phyloP scores from a whole-genome alignment of 2,329 filamentous ascomycete species.

The Lojkania enalia region DNA sequence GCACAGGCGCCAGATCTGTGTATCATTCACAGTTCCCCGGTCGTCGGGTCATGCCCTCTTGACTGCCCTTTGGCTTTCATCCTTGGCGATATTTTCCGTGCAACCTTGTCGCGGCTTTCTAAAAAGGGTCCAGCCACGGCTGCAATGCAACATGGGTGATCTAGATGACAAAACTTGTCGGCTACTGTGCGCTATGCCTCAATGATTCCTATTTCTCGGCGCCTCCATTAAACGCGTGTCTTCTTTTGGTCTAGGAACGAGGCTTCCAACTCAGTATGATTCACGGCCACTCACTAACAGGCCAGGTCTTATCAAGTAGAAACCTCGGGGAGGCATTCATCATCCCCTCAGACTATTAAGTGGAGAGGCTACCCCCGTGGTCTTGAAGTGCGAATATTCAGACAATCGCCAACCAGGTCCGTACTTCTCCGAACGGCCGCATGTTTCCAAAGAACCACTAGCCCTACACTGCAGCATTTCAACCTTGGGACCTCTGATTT shows the following conservation, averaged over 20 bases:
- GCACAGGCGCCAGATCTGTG: conserved; percentile 35
- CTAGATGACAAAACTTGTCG: conserved; percentile 22
- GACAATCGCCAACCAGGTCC: conserved; percentile 11
- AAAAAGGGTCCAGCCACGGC: conserved; percentile 26
- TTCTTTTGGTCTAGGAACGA: conserved; percentile 26
- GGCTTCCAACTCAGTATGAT: conserved; percentile 26
- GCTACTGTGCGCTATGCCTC: conserved; percentile 22
- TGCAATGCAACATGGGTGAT: conserved; percentile 34
- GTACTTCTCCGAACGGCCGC: conserved; percentile 21
- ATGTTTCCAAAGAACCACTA: conserved; percentile 11
- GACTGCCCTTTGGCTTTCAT: conserved; percentile 18
- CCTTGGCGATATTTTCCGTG: conserved; percentile 45
- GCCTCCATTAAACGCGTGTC: conserved; percentile 18
- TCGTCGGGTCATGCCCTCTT: conserved; percentile 16
- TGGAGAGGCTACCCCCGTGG: background rate
- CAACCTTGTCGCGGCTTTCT: conserved; percentile 26
- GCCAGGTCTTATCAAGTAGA: conserved; percentile 2
- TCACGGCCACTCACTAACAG: conserved; percentile 11
- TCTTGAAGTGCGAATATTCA: background rate
- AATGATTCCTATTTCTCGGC: conserved; percentile 20
- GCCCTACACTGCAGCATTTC: conserved; percentile 9
- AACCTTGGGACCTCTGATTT: conserved; percentile 21
- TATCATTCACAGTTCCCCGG: conserved; percentile 32
- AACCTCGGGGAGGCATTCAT: conserved; percentile 2
- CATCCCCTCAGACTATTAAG: background rate